A percentile compares a stretch with the other conserved stretches of the same genome.
Conservation (phyloP, 495 filamentous ascomycete genomes). For the Hypomontagnella monticulosa region DNA sequence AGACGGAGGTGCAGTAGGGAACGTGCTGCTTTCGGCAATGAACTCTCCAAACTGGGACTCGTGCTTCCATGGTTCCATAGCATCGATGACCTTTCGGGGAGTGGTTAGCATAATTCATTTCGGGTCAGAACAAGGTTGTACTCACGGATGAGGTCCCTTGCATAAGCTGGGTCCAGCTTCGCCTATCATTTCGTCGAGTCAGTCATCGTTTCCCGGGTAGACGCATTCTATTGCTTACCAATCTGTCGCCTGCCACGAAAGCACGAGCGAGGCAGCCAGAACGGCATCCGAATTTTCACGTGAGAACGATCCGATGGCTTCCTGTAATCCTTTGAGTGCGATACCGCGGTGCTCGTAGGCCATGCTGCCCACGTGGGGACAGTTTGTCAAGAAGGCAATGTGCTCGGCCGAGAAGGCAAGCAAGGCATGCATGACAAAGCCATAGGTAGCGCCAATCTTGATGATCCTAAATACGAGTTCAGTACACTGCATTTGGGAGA, state of each 20-base stretch:
- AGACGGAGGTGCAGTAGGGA: slow-evolving; percentile 69
- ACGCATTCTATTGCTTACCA: slow-evolving; percentile 73
- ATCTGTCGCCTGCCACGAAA: slow-evolving; percentile 97
- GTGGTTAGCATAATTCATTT: slow-evolving; percentile 44
- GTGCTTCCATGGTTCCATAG: slow-evolving; percentile 93
- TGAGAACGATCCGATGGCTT: slow-evolving; percentile 86
- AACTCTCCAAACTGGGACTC: slow-evolving; percentile 86
- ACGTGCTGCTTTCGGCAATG: slow-evolving; percentile 78
- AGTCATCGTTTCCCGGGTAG: slow-evolving; percentile 44
- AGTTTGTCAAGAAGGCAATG: slow-evolving; percentile 84
- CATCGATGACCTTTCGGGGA: slow-evolving; percentile 77
- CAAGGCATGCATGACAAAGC: slow-evolving; percentile 93
- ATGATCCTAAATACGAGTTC: slow-evolving; percentile 72
- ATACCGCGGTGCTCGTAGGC: slow-evolving; percentile 85
- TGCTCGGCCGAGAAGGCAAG: slow-evolving; percentile 91
- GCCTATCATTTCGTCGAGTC: slow-evolving; percentile 64
- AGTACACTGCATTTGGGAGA: slow-evolving; percentile 26
- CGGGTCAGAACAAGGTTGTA: slow-evolving; percentile 8
- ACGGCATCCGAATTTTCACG: slow-evolving; percentile 89
- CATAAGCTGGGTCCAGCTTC: slow-evolving; percentile 89
- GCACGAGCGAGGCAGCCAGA: slow-evolving; percentile 87
- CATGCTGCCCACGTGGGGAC: slow-evolving; percentile 82
- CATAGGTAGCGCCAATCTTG: slow-evolving; percentile 77
- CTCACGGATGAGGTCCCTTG: slow-evolving; percentile 88
- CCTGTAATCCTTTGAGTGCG: slow-evolving; percentile 87